Conservation (phyloP, 371 early-diverging fungal species). For the Saksenaea vasiformis region DNA sequence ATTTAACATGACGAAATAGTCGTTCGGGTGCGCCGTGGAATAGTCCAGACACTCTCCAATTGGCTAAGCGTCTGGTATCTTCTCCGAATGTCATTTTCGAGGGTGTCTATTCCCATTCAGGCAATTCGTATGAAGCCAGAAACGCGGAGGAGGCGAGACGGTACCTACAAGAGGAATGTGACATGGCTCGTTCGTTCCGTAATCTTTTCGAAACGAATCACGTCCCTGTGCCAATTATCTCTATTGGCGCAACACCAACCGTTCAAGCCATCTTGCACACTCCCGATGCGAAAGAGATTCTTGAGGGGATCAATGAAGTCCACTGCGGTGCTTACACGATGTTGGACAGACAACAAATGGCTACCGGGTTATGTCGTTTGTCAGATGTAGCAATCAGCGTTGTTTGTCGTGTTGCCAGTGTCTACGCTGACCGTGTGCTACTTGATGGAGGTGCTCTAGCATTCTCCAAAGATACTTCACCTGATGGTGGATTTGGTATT, state of each 20-base stretch:
- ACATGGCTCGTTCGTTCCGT: slow-evolving; percentile 28
- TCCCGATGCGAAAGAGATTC: slow-evolving; percentile 12
- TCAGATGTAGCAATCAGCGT: slow-evolving; percentile 38
- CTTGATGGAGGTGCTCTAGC: slow-evolving; percentile 50
- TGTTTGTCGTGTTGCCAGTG: slow-evolving; percentile 36
- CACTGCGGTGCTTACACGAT: slow-evolving; percentile 46
- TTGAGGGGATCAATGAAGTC: slow-evolving; percentile 41
- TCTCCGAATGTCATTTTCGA: slow-evolving; percentile 25
- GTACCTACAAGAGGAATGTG: slow-evolving; percentile 37
- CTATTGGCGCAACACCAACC: slow-evolving; percentile 52
- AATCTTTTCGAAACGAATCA: slow-evolving; percentile 19
- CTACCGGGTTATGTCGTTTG: slow-evolving; percentile 27
- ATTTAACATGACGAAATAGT: slow-evolving; percentile 15
- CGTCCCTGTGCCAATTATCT: slow-evolving; percentile 22
- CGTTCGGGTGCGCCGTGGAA: slow-evolving; percentile 45
- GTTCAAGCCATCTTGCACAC: slow-evolving; percentile 26
- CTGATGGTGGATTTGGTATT: slow-evolving; percentile 50
- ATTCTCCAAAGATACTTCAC: slow-evolving; percentile 45
- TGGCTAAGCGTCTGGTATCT: slow-evolving; percentile 35
- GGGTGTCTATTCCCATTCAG: slow-evolving; percentile 50
- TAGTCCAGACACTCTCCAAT: slow-evolving; percentile 17
- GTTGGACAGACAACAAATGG: slow-evolving; percentile 45
- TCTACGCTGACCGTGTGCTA: slow-evolving; percentile 37
- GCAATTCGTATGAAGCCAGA: slow-evolving; percentile 42
- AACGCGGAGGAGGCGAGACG: slow-evolving; percentile 23